phyloP scores from a whole-genome alignment of 305 asterid species.

The Ilex paraguariensis region DNA sequence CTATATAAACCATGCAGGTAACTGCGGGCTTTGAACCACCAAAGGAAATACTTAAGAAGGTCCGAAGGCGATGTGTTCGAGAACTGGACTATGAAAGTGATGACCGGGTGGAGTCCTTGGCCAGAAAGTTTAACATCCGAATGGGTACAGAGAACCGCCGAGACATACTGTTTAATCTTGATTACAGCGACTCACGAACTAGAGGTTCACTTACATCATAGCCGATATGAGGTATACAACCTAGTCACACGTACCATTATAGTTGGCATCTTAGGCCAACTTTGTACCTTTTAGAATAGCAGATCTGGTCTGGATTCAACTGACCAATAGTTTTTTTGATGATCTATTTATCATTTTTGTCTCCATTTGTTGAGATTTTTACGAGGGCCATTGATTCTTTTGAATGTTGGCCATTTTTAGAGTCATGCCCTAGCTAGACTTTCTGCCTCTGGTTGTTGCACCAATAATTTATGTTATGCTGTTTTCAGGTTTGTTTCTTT shows the following conservation, averaged over 20 bases:
- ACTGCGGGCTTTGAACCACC: constrained; percentile 54
- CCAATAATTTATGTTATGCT: not conserved
- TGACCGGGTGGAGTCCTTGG: constrained; percentile 38
- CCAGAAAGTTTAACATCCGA: constrained; percentile 33
- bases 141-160: constrained; percentile 56
- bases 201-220: constrained; percentile 5
- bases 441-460: not conserved
- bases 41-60: constrained; percentile 59
- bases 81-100: constrained; percentile 65
- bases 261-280: not conserved
- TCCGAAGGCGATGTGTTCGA: constrained; percentile 67
- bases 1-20: constrained; percentile 35
- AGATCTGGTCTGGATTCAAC: not conserved
- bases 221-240: not conserved
- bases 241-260: not conserved
- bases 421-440: not conserved
- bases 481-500: no score
- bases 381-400: not conserved
- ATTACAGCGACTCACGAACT: constrained; percentile 30
- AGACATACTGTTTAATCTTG: constrained; percentile 46
- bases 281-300: not conserved
- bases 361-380: not conserved
- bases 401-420: not conserved
- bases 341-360: no score
- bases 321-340: no score